These are phyloP conservation scores for Cornus florida DNA, from an alignment of 148 eudicot species.

Conservation along the genomic window DNA sequence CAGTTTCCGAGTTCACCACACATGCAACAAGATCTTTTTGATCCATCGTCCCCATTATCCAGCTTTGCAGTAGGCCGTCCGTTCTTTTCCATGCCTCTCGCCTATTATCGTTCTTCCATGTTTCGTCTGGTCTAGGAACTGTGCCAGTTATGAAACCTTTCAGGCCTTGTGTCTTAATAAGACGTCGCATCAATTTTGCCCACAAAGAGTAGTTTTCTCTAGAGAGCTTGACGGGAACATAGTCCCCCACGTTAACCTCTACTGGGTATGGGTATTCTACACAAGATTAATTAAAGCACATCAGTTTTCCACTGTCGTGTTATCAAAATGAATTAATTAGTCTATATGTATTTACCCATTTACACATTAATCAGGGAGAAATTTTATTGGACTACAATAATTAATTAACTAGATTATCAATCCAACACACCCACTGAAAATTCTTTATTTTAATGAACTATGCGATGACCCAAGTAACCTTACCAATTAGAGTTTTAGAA, in stretches of 20 bases:
- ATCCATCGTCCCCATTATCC: neutral
- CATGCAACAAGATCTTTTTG: neutral
- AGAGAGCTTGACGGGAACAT: neutral
- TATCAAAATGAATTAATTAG: too few species aligned
- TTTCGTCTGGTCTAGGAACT: fast-evolving
- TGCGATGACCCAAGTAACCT: too few species aligned
- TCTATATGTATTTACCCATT: too few species aligned
- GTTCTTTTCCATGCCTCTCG: neutral
- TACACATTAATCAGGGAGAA: too few species aligned
- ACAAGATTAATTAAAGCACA: too few species aligned
- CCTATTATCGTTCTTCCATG: too few species aligned
- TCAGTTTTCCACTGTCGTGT: too few species aligned
- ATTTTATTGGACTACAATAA: too few species aligned
- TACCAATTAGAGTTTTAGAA: too few species aligned
- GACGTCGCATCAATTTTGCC: neutral
- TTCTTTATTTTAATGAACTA: too few species aligned
- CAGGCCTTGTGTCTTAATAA: neutral
- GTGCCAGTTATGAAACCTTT: neutral
- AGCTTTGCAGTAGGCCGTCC: neutral
- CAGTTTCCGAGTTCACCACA: neutral
- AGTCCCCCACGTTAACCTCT: neutral
- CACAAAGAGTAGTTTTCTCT: neutral
- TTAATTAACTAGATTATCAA: too few species aligned
- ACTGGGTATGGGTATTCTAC: neutral
- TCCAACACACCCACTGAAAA: too few species aligned